These are phyloP conservation scores for Rhinocladiella similis DNA, from an alignment of 2,329 filamentous ascomycete species.

Conservation along the genomic window DNA sequence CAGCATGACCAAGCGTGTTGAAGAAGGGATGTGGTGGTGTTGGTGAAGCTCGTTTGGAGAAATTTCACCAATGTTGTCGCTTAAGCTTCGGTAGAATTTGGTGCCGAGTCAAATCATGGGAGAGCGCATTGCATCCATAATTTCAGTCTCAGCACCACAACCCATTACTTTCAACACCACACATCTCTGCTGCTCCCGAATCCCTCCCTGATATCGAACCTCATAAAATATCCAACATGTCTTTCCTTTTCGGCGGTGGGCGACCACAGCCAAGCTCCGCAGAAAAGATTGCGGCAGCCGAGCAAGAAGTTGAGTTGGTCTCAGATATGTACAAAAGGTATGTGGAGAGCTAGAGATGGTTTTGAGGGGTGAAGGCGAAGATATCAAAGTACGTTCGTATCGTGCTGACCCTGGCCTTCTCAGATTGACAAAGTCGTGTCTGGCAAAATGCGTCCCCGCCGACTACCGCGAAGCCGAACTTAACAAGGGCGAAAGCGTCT, in stretches of 20 bases:
- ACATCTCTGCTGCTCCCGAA: not conserved
- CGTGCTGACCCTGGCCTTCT: not conserved
- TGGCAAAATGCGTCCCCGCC: slow-evolving; percentile 86
- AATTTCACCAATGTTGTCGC: slow-evolving; percentile 8
- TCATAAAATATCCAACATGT: slow-evolving; percentile 55
- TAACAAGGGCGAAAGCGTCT: slow-evolving; percentile 98
- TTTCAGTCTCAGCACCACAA: too few species aligned
- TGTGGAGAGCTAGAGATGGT: slow-evolving; percentile 18
- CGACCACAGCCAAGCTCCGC: slow-evolving; percentile 86
- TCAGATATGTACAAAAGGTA: slow-evolving; percentile 99
- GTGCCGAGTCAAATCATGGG: not conserved
- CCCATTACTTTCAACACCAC: slow-evolving; percentile 1
- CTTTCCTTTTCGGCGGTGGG: slow-evolving; percentile 68
- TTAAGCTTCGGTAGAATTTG: slow-evolving; percentile 32
- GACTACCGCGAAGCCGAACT: slow-evolving; percentile 95
- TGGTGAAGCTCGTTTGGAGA: slow-evolving; percentile 9
- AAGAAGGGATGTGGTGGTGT: not conserved
- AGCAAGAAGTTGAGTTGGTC: slow-evolving; percentile 93
- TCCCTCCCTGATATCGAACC: not conserved
- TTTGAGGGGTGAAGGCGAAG: not conserved
- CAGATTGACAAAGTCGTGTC: slow-evolving; percentile 85
- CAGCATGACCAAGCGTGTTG: slow-evolving; percentile 18
- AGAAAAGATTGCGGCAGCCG: slow-evolving; percentile 95
- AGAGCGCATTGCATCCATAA: not conserved
- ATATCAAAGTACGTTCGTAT: too few species aligned